Base-by-base conservation (phyloP, 257 asterid species). In the Pogostemon cablin region DNA sequence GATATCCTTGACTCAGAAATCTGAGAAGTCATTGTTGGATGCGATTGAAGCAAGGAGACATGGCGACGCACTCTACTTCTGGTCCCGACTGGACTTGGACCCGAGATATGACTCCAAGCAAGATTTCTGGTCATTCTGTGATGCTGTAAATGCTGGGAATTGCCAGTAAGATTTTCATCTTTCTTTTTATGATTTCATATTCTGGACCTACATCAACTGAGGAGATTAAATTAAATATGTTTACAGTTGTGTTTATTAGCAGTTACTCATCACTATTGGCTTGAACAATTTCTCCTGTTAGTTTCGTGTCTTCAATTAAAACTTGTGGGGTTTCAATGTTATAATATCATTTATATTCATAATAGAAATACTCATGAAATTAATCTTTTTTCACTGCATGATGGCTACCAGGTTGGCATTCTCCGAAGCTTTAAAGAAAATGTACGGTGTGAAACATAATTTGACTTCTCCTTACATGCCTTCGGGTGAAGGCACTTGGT, bases 51-150 rank as follows among this genome's bases (percentile, higher is more conserved):
- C 82, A 39, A 82, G 82, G 66, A 85, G 80, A 58, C 88, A 93
- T 55, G 96, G 96, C 4, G 96, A 90, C 71, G 35, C 90, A 7
- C 84, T 93, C 40, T 88, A 86, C 80, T 93, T 93, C 74, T 93
- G 97, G 98, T 85, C 81, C 54, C 85, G 90, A 50, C 65, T 86
- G 89, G 96, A 88, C 65, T 69, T 3, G 77, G 96, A 92, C 73
- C 80, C 86, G 17, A 84, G 98, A 75, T 78, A 78, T 71, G 78
- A 78, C 0, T 68, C 62, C 34, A 77, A 76, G 75, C 87, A 77
- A 69, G 95, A 90, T 77, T 93, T 93, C 81, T 93, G 97, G 98
- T 84, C 97, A 34, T 93, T 90, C 76, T 93, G 97, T 78, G 96
- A 93, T 78, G 80, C 92, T 71, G 60, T 88, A 72, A 93, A 88